Base-by-base conservation (phyloP, 306 rosid genomes). In the Mucuna pruriens region DNA sequence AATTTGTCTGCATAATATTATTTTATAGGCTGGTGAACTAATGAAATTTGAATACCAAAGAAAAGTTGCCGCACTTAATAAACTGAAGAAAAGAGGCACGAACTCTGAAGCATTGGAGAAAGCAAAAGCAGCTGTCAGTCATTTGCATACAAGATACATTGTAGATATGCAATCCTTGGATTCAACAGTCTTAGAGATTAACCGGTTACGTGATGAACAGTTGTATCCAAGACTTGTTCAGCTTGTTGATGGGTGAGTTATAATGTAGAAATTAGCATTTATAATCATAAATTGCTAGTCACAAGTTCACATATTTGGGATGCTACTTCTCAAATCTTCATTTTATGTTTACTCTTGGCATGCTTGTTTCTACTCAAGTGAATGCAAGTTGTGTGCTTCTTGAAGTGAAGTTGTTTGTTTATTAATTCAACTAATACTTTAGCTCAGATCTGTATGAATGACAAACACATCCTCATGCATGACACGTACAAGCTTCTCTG, bases 141-240 rank as follows among this genome's bases (percentile, higher is more conserved):
- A 88, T 84, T 90, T 96, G 87, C 99, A 93, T 77, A 96, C 99
- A 16, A 88, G 98, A 87, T 96, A 96, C 86, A 96, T 93, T 75
- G 99, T 96, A 46, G 99, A 96, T 83, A 93, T 96, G 97, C 99
- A 96, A 80, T 90, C 99, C 87, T 75, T 96, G 99, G 99, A 96
- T 83, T 96, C 99, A 38, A 96, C 99, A 11, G 97, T 96, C 52
- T 84, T 90, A 2, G 99, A 96, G 93, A 96, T 96, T 80, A 92
- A 85, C 81, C 91, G 94, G 1, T 85, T 96, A 86, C 93, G 99
- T 20, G 98, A 96, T 42, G 85, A 92, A 16, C 99, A 86, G 82
- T 78, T 96, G 80, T 90, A 89, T 87, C 97, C 97, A 26, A 90
- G 87, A 77, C 98, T 96, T 75, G 91, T 86, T 84, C 91, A 90